Base-by-base conservation (phyloP, 768 basidiomycete species). In the Xanthoconium purpureum region DNA sequence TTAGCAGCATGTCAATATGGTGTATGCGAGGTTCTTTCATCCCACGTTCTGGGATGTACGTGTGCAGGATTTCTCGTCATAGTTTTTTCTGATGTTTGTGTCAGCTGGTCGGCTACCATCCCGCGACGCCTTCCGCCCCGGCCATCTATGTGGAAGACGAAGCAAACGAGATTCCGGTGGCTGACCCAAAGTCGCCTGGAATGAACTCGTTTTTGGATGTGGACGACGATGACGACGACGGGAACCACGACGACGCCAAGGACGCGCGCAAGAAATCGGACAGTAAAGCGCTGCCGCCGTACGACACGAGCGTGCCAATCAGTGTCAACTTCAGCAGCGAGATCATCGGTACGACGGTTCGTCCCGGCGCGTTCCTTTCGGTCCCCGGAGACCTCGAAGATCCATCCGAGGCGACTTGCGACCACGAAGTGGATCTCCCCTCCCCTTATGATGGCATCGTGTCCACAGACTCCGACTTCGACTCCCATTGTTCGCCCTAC, bases 101-200 rank as follows among this genome's bases (percentile, higher is more conserved):
- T 0, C 30, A 66, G 66, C 18, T 52, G 3, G 57, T 68, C 0
- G 61, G 67, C 1, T 63, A 20, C 43, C 55, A 62, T 40, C 50
- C 63, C 20, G 54, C 37, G 24, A 68, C 60, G 14, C 10, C 54
- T 38, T 58, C 39, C 29, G 13, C 63, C 7, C 65, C 58, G 3
- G 50, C 63, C 13, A 67, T 67, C 7, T 52, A 24, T 33, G 63
- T 66, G 45, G 65, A 66, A 47, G 54, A 60, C 14, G 66, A 67
- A 52, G 50, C 50, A 2, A 33, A 36, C 3, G 52, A 57, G n/a
- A 20, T 33, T 30, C 55, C 63, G 0, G 28, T 8, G 15, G 36
- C 52, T 15, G 64, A 50, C 0, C 49, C 50, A 17, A 50, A 32
- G 6, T 49, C 44, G 7, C 52, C 50, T 29, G 66, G 57, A 1